phyloP scores from a whole-genome alignment of 2,329 filamentous ascomycete species.

The Colletotrichum sp. region DNA sequence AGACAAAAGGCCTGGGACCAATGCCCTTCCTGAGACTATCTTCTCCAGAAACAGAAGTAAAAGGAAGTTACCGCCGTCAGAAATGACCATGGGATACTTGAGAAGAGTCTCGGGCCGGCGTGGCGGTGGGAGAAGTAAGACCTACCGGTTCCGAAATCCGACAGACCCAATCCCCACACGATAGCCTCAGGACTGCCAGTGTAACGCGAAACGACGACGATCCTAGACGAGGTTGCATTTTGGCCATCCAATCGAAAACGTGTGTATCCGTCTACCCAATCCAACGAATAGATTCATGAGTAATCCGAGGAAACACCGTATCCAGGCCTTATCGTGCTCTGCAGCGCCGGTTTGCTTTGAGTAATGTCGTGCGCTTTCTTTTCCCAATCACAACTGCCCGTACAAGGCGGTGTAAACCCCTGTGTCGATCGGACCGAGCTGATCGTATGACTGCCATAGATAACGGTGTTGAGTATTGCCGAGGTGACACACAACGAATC shows the following conservation, averaged over 20 bases:
- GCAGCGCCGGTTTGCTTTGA: not conserved
- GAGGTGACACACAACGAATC: not conserved
- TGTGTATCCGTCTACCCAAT: not conserved
- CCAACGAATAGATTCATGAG: not conserved
- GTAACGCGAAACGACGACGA: not conserved
- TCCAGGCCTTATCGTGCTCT: not conserved
- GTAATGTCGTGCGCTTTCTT: not conserved
- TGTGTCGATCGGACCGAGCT: not conserved
- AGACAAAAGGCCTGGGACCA: not conserved
- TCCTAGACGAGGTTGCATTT: not conserved
- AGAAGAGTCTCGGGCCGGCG: not conserved
- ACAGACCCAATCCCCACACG: not conserved
- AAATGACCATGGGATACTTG: not conserved
- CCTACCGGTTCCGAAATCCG: not conserved
- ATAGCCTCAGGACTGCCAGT: not conserved
- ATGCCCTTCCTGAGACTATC: not conserved
- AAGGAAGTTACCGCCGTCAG: not conserved
- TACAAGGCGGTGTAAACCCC: not conserved
- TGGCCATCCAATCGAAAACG: not conserved
- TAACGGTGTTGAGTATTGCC: too few relatives aligned
- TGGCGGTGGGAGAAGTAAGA: not conserved
- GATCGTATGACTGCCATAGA: not conserved
- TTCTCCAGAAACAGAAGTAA: not conserved
- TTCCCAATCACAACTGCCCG: not conserved
- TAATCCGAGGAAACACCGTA: not conserved